Conservation (phyloP, 1,284 basidiomycete genomes). For the Malassezia furfur region DNA sequence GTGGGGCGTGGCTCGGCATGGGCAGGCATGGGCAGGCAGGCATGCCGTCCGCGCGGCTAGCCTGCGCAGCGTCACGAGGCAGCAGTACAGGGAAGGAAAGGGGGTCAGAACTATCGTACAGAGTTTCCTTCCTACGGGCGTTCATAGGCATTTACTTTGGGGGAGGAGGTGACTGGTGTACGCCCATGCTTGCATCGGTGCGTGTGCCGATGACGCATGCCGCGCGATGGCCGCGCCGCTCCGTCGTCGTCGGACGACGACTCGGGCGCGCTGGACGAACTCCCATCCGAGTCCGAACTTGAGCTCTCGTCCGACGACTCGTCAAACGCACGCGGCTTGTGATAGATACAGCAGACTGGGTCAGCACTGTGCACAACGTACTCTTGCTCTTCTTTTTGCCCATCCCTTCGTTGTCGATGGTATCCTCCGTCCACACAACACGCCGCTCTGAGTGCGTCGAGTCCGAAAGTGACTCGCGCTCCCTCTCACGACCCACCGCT, state of each 20-base stretch:
- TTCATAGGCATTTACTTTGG: conserved; percentile 13
- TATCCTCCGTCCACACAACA: conserved; percentile 39
- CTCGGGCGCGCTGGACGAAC: not conserved
- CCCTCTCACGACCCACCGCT: not conserved
- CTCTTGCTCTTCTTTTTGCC: conserved; percentile 42
- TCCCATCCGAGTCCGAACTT: not conserved
- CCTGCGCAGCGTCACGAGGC: no score
- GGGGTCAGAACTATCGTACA: no score
- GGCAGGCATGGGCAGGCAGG: no score
- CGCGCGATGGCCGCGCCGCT: not conserved
- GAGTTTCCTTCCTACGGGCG: not conserved
- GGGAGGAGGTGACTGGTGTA: no score
- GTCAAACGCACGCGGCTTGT: conserved; percentile 41
- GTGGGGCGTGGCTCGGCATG: no score
- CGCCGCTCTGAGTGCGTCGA: conserved; percentile 6
- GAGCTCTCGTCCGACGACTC: conserved; percentile 31
- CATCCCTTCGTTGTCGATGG: conserved; percentile 40
- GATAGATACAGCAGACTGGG: conserved; percentile 45
- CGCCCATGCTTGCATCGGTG: no score
- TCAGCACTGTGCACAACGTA: conserved; percentile 14
- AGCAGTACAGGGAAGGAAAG: no score
- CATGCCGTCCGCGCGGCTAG: no score
- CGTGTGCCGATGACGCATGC: no score
- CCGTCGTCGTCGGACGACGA: conserved; percentile 1
- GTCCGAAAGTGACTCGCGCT: not conserved